Base-by-base conservation (phyloP, 805 yeast genomes). In the Wickerhamomyces strasburgensis region DNA sequence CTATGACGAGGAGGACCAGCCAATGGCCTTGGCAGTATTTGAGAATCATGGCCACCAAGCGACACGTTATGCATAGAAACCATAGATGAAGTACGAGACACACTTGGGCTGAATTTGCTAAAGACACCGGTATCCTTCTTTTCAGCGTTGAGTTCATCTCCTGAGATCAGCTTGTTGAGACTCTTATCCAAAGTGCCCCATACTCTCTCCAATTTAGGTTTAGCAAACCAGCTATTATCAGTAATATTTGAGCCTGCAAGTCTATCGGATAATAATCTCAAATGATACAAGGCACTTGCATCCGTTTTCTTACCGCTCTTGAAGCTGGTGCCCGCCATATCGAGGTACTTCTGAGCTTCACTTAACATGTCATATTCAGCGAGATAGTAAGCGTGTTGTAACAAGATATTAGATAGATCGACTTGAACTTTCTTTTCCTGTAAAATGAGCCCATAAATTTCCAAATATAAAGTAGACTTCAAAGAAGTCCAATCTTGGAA, bases 101-200 rank as follows among this genome's bases (percentile, higher is more conserved):
- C 63, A 3, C 73, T 64, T 1, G 89, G 88, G 27, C 83, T 78
- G 56, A 78, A 81, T 39, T 78, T 81, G 35, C 85, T 79, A 58
- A 83, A 82, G 0, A 79, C 77, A 9, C 82, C 84, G 18, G 23
- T 19, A 5, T 61, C 54, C 31, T 62, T 64, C 5, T 61, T 48
- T 6, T 62, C 59, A 0, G 62, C 49, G 19, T 67, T 65, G 3
- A 35, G 40, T 25, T 84, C 95, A 33, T 90, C 97, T 1, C 96
- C 97, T 27, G 95, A 81, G 40, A 90, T 88, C 58, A 81, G 78
- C 56, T 78, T 80, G 54, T 75, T 80, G 52, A 83, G 77, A 5
- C 84, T 75, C 55, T 86, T 86, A 57, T 86, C 95, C 31, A 86
- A 60, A 29, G 83, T 89, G 9, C 93, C 90, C 95, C 95, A 86